phyloP scores from a whole-genome alignment of 306 rosid species.

The Herpetospermum pedunculosum region DNA sequence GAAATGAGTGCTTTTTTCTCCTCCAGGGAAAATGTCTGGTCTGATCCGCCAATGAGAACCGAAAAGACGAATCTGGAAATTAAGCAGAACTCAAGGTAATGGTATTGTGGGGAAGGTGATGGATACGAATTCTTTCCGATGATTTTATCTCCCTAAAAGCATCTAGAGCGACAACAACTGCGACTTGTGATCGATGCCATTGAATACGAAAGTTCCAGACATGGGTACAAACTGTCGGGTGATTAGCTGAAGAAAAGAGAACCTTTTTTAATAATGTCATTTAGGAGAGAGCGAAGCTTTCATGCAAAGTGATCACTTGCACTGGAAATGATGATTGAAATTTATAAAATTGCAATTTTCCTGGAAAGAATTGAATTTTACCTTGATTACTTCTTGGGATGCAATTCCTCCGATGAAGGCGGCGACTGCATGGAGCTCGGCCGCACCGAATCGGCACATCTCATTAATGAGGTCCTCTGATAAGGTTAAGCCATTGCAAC shows the following conservation, averaged over 20 bases:
- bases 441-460: constrained; percentile 96
- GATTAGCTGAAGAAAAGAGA: constrained; percentile 46
- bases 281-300: neutral
- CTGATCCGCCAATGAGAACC: neutral
- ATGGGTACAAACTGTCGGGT: constrained; percentile 92
- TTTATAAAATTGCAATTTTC: neutral
- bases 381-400: constrained; percentile 97
- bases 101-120: neutral
- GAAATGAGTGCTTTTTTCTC: neutral
- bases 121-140: neutral
- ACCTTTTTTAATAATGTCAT: neutral
- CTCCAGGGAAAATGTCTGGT: neutral
- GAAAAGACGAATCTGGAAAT: neutral
- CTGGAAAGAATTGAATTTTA: constrained; percentile 4
- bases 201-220: constrained; percentile 81
- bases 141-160: neutral
- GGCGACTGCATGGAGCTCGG: constrained; percentile 88
- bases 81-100: neutral
- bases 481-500: constrained; percentile 71
- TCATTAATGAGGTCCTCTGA: constrained; percentile 93
- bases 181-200: constrained; percentile 91
- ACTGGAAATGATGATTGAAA: neutral
- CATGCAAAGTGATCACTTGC: neutral
- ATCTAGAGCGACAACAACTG: constrained; percentile 56
- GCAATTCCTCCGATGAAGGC: constrained; percentile 95